These are phyloP conservation scores for Aspergillus fischeri DNA, from an alignment of 2,329 filamentous ascomycete species.

Conservation along the genomic window DNA sequence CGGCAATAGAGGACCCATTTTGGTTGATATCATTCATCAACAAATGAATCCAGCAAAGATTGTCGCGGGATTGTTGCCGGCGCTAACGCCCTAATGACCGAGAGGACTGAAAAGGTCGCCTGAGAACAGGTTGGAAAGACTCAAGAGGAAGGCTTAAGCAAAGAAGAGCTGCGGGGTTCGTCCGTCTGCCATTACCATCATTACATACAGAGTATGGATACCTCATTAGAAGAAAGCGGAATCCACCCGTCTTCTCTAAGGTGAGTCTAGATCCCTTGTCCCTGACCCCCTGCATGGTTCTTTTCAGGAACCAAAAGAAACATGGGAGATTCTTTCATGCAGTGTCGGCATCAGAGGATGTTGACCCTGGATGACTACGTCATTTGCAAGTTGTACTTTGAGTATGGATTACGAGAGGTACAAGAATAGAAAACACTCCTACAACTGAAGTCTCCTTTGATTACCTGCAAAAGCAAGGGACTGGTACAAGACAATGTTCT, in stretches of 20 bases:
- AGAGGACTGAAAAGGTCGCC: not conserved
- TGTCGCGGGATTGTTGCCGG: not conserved
- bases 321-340: not conserved
- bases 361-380: not conserved
- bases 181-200: not conserved
- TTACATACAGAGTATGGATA: too few species aligned
- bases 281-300: not conserved
- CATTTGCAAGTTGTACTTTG: not conserved
- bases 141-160: not conserved
- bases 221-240: too few species aligned
- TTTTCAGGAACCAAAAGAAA: not conserved
- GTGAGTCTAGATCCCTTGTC: not conserved
- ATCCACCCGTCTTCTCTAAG: not conserved
- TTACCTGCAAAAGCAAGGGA: not conserved
- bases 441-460: too few species aligned
- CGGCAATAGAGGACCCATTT: not conserved
- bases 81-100: not conserved
- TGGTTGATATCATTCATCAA: not conserved
- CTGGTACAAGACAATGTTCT: not conserved
- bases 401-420: not conserved
- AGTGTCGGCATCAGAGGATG: not conserved
- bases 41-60: not conserved
- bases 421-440: not conserved
- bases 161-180: not conserved
- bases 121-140: not conserved